Percentiles rank a stretch among this genome's conserved stretches.
Conservation (phyloP, 108 stramenopile genomes). For the Conticribra guillardii region DNA sequence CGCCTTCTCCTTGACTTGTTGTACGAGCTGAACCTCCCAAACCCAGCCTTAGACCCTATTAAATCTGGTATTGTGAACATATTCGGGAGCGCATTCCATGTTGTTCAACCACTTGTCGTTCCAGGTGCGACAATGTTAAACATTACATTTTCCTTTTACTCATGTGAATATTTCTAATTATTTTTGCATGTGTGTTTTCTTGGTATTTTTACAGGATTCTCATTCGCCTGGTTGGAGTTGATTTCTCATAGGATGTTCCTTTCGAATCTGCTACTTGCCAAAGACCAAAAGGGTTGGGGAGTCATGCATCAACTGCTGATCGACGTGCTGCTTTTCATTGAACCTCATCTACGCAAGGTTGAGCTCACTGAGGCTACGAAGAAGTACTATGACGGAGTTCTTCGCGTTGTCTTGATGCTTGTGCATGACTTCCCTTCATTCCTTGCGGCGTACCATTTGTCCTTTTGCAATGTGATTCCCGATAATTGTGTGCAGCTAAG, state of each 20-base stretch:
- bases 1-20: slow-evolving; percentile 93
- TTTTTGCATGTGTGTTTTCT: slow-evolving; percentile 4
- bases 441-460: slow-evolving; percentile 93
- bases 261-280: slow-evolving; percentile 89
- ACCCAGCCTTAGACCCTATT: slow-evolving; percentile 75
- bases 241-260: slow-evolving; percentile 96
- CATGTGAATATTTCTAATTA: neutral
- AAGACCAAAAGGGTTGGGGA: slow-evolving; percentile 93
- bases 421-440: slow-evolving; percentile 99
- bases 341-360: slow-evolving; percentile 86
- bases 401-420: slow-evolving; percentile 95
- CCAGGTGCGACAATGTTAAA: slow-evolving; percentile 65
- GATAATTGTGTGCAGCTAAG: slow-evolving; percentile 97
- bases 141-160: neutral
- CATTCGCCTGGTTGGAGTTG: slow-evolving; percentile 98
- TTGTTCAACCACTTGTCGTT: slow-evolving; percentile 92
- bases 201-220: slow-evolving; percentile 65
- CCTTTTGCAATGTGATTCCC: slow-evolving; percentile 98
- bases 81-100: slow-evolving; percentile 92
- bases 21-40: slow-evolving; percentile 91
- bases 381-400: slow-evolving; percentile 95
- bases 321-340: slow-evolving; percentile 93
- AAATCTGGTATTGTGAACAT: slow-evolving; percentile 81
- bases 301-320: slow-evolving; percentile 95
- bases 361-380: slow-evolving; percentile 89